These are phyloP conservation scores for Monoraphidium neglectum DNA, from an alignment of 139 green algal species.

Conservation along the genomic window DNA sequence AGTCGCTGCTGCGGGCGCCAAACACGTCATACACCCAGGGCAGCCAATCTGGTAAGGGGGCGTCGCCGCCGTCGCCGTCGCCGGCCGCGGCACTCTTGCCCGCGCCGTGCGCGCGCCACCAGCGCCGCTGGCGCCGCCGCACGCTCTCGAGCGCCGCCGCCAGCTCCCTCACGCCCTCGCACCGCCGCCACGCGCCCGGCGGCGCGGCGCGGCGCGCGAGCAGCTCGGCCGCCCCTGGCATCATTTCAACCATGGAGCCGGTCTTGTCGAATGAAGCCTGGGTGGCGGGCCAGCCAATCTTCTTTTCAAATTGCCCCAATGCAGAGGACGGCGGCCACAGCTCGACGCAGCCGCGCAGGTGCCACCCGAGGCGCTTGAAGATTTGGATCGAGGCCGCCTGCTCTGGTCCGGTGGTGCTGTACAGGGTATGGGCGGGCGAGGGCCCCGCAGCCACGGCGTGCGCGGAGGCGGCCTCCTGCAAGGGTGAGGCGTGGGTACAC, in stretches of 20 bases:
- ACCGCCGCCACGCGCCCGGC: background rate
- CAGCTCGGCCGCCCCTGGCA: background rate
- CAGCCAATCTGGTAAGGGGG: slow-evolving; percentile 12
- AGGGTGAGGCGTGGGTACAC: no score
- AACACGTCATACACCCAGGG: slow-evolving; percentile 17
- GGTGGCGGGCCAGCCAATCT: background rate
- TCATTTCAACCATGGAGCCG: background rate
- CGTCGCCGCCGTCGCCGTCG: background rate
- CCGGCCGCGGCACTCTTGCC: background rate
- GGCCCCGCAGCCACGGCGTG: no score
- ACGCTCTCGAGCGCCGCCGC: background rate
- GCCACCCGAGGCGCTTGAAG: background rate
- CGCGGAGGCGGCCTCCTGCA: no score
- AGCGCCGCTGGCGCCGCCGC: background rate
- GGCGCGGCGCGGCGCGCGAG: background rate
- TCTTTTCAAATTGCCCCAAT: background rate
- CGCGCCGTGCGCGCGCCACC: background rate
- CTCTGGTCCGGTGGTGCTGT: slow-evolving; percentile 2
- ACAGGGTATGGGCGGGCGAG: background rate
- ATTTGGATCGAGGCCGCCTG: slow-evolving; percentile 4
- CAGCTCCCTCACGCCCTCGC: background rate
- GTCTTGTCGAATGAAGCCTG: background rate
- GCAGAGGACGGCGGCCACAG: slow-evolving; percentile 1
- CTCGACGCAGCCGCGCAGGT: slow-evolving; percentile 8
- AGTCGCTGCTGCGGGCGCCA: background rate